Percentiles rank a stretch among this genome's conserved stretches.
phyloP scores from a whole-genome alignment of 805 yeast species.

The Teunomyces gatunensis region DNA sequence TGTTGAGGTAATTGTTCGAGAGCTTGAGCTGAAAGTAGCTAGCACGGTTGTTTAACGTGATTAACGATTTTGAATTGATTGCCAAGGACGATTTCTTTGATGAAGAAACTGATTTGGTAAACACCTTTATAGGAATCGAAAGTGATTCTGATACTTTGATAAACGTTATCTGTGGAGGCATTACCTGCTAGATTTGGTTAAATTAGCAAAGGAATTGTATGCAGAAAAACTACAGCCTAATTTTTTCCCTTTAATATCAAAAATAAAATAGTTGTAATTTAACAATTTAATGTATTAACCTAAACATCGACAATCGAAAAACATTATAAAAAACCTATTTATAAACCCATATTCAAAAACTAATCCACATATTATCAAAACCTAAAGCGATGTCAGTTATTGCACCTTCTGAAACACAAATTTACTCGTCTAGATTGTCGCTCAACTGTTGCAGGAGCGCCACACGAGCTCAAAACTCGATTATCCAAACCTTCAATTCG shows the following conservation, averaged over 20 bases:
- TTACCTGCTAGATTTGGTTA: slow-evolving; percentile 1
- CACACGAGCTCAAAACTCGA: background rate
- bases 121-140: slow-evolving; percentile 12
- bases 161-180: slow-evolving; percentile 16
- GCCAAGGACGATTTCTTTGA: slow-evolving; percentile 9
- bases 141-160: slow-evolving; percentile 4
- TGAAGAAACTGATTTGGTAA: slow-evolving; percentile 6
- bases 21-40: slow-evolving; percentile 12
- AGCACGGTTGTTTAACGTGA: slow-evolving; percentile 12
- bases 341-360: background rate
- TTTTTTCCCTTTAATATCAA: background rate
- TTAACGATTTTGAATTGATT: slow-evolving; percentile 12
- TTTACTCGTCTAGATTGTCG: slow-evolving; percentile 1
- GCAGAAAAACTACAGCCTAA: background rate
- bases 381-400: background rate
- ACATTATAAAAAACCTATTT: background rate
- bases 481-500: slow-evolving; percentile 3
- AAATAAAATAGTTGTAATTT: background rate
- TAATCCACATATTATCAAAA: background rate
- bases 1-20: slow-evolving; percentile 12
- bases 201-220: background rate
- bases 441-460: slow-evolving; percentile 11
- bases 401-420: background rate
- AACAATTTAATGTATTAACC: background rate
- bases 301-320: background rate